phyloP scores from a whole-genome alignment of 1,284 basidiomycete species.

The Malassezia vespertilionis region DNA sequence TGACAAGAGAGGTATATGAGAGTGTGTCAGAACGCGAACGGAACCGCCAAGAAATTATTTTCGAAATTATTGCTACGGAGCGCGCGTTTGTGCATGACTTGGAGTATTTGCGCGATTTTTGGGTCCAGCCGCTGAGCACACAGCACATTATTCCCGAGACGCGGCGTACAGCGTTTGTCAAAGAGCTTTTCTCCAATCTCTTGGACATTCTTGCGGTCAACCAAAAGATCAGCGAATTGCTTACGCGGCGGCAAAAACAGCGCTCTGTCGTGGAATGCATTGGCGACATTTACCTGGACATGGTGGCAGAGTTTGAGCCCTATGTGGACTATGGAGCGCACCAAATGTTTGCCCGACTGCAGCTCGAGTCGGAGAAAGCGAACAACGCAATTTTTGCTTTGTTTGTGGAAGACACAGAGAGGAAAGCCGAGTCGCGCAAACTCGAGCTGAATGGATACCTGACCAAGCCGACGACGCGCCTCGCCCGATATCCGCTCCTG shows the following conservation, averaged over 20 bases:
- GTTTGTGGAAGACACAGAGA: slow-evolving; percentile 76
- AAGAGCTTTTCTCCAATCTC: slow-evolving; percentile 96
- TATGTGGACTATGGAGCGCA: slow-evolving; percentile 94
- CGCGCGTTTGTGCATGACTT: slow-evolving; percentile 93
- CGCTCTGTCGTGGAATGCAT: slow-evolving; percentile 84
- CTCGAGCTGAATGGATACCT: slow-evolving; percentile 95
- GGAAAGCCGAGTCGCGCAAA: slow-evolving; percentile 86
- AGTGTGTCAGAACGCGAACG: slow-evolving; percentile 85
- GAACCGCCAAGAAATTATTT: slow-evolving; percentile 95
- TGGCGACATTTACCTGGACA: slow-evolving; percentile 80
- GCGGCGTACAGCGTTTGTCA: slow-evolving; percentile 73
- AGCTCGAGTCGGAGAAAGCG: slow-evolving; percentile 96
- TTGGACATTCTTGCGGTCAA: slow-evolving; percentile 88
- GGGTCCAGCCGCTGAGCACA: slow-evolving; percentile 72
- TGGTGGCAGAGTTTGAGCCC: slow-evolving; percentile 73
- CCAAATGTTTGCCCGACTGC: slow-evolving; percentile 94
- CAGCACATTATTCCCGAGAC: slow-evolving; percentile 66
- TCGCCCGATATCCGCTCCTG: slow-evolving; percentile 87
- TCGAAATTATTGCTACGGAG: slow-evolving; percentile 97
- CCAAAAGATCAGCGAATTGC: slow-evolving; percentile 73
- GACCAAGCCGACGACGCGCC: slow-evolving; percentile 87
- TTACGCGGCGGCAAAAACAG: slow-evolving; percentile 88
- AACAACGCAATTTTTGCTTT: slow-evolving; percentile 83
- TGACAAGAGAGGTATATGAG: slow-evolving; percentile 83
- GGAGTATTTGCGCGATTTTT: slow-evolving; percentile 86